Evolutionary conservation across 2,329 filamentous ascomycete genomes (phyloP), one percentile per base, ranked within the genome.

Genomic region (Cladosporium cucumerinum): DNA sequence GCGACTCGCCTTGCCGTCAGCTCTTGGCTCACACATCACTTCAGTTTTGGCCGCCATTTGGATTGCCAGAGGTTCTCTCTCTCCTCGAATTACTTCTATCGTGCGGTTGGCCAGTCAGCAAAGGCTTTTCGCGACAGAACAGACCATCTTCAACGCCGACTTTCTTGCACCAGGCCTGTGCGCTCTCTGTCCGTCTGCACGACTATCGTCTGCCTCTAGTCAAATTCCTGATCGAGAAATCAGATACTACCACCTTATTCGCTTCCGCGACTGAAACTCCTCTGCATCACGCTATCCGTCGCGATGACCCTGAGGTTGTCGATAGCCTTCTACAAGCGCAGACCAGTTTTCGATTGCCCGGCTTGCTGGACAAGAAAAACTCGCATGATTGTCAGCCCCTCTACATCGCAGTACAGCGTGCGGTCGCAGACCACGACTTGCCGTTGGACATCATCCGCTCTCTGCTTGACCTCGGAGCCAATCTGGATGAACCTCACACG

Each of bases 171-270:
- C 55, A 58, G 23, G 55, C 55, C 16, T 58, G 36, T 8, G 18
- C 55, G 23, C 16, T 58, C 1, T 18, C 55, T 8, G n/a, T 18
- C 12, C 14, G 8, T 21, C 26, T 58, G 23, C 32, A 34, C 16
- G 55, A 58, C n/a, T 58, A 58, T 25, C 55, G 55, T 14, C 36
- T 58, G 25, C 55, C 55, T 12, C 34, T 58, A 0, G 55, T 58
- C 12, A 39, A 46, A 5, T n/a, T 46, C 23, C 26, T 58, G 12
- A 16, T 46, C 4, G 55, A 58, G 14, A 36, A 34, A n/a, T 43
- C 8, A 23, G 36, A 58, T 39, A 46, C 16, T 25, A 26, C 30
- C 23, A 25, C 14, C 11, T 6, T 58, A 7, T 58, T 36, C 14
- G 34, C 32, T 10, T 30, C 55, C 12, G 55, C 55, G 5, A 26